phyloP scores from a whole-genome alignment of 257 asterid genomes.

The Hygrophila difformis region DNA sequence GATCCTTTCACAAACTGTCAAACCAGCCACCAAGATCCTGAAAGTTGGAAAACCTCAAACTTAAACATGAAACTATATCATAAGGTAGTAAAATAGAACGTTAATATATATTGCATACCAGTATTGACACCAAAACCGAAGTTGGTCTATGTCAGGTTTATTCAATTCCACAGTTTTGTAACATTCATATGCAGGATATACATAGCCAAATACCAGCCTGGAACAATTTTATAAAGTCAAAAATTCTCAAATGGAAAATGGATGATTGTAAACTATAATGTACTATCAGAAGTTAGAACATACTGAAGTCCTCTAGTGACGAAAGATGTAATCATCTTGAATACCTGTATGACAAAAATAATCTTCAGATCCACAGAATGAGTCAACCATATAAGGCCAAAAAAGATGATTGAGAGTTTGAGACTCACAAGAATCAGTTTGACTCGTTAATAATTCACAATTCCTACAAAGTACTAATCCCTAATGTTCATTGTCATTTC shows the following conservation, averaged over 20 bases:
- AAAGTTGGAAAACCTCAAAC: constrained; percentile 9
- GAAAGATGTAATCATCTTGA: constrained; percentile 84
- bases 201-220: constrained; percentile 88
- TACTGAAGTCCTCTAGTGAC: constrained; percentile 81
- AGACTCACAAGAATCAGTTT: neutral
- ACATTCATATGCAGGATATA: constrained; percentile 91
- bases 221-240: constrained; percentile 15
- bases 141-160: constrained; percentile 82
- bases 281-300: constrained; percentile 15
- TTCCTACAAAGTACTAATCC: neutral
- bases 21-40: constrained; percentile 86
- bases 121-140: constrained; percentile 94
- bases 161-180: constrained; percentile 80
- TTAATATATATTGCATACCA: constrained; percentile 32
- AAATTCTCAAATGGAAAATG: constrained; percentile 13
- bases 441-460: too few relatives aligned
- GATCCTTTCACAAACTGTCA: constrained; percentile 86
- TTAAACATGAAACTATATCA: constrained; percentile 12
- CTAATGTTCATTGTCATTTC: constrained; percentile 6
- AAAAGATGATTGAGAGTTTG: neutral
- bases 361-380: constrained; percentile 6
- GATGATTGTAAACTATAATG: neutral
- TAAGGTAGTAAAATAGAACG: constrained; percentile 1
- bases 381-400: neutral
- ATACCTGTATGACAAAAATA: constrained; percentile 32